These are phyloP conservation scores for Cercophora sp. DNA, from an alignment of 495 filamentous ascomycete genomes.

Conservation along the genomic window DNA sequence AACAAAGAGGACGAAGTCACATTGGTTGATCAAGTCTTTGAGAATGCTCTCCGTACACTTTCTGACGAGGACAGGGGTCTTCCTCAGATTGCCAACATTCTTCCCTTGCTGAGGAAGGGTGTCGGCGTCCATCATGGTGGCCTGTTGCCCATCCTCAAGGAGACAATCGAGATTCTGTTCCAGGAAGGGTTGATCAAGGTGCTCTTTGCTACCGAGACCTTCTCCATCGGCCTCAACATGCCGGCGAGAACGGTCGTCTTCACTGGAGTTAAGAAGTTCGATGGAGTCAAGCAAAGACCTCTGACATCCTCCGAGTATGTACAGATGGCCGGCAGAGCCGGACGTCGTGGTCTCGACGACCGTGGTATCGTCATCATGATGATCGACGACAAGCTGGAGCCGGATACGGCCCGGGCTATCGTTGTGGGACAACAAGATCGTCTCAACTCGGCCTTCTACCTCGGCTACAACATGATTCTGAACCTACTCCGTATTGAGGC, in stretches of 20 bases:
- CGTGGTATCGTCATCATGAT: slow-evolving; percentile 99
- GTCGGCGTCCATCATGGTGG: slow-evolving; percentile 98
- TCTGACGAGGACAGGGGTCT: slow-evolving; percentile 86
- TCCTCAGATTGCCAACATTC: slow-evolving; percentile 85
- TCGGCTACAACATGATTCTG: slow-evolving; percentile 99
- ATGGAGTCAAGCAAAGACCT: slow-evolving; percentile 77
- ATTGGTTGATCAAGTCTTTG: slow-evolving; percentile 91
- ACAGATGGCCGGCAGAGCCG: slow-evolving; percentile 96
- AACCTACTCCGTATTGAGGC: slow-evolving; percentile 94
- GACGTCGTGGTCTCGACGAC: slow-evolving; percentile 93
- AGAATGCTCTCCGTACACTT: slow-evolving; percentile 81
- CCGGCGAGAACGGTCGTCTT: slow-evolving; percentile 98
- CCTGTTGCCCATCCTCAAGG: slow-evolving; percentile 91
- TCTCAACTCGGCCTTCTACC: slow-evolving; percentile 93
- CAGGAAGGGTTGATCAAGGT: slow-evolving; percentile 98
- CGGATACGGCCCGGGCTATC: slow-evolving; percentile 85
- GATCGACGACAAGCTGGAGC: slow-evolving; percentile 95
- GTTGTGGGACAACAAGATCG: slow-evolving; percentile 95
- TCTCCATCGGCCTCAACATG: slow-evolving; percentile 99
- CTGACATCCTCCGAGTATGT: slow-evolving; percentile 95
- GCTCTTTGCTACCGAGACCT: slow-evolving; percentile 95
- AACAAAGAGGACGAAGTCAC: slow-evolving; percentile 94
- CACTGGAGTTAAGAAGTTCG: slow-evolving; percentile 91
- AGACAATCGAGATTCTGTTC: slow-evolving; percentile 98
- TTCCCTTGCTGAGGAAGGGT: slow-evolving; percentile 83